Percentiles rank a stretch among this genome's conserved stretches.
phyloP scores from a whole-genome alignment of 2,329 filamentous ascomycete genomes.

The Trichoderma sp. region DNA sequence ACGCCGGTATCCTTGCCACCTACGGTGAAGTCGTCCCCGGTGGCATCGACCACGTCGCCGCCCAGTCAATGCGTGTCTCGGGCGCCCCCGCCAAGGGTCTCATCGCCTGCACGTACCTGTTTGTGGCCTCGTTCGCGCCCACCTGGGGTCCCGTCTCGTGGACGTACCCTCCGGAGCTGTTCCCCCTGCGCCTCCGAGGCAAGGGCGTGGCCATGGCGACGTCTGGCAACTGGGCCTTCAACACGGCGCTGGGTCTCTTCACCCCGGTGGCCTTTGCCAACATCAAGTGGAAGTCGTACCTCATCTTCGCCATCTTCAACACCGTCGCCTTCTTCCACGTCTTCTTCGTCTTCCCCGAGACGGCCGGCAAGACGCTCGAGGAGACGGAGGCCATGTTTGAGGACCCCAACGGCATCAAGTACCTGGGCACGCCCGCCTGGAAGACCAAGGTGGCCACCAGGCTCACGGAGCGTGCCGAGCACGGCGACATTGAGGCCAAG shows the following conservation, averaged over 20 bases:
- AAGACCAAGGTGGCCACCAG: constrained; percentile 37
- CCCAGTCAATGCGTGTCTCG: constrained; percentile 51
- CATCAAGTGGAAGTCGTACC: constrained; percentile 39
- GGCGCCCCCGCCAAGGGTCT: constrained; percentile 59
- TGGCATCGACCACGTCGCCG: constrained; percentile 49
- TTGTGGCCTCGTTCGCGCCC: constrained; percentile 54
- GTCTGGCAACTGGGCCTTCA: constrained; percentile 48
- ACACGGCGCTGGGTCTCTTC: constrained; percentile 40
- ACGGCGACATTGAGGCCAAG: constrained; percentile 37
- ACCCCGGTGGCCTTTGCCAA: constrained; percentile 35
- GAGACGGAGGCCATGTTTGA: constrained; percentile 56
- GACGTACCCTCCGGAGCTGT: constrained; percentile 62
- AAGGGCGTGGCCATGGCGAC: constrained; percentile 58
- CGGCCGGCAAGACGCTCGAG: constrained; percentile 57
- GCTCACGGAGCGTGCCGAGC: constrained; percentile 33
- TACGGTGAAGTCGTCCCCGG: constrained; percentile 48
- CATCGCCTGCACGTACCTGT: constrained; percentile 68
- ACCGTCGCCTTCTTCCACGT: constrained; percentile 53
- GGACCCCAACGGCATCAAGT: constrained; percentile 39
- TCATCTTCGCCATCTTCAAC: constrained; percentile 57
- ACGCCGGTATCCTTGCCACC: constrained; percentile 54
- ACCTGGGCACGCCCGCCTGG: constrained; percentile 41
- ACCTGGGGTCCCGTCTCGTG: constrained; percentile 55
- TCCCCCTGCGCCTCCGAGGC: constrained; percentile 51
- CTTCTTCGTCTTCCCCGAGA: constrained; percentile 61